Evolutionary conservation across 2,329 filamentous ascomycete species (phyloP), one percentile per base, ranked within the genome.

Genomic region (Tolypocladium guangdongense): DNA sequence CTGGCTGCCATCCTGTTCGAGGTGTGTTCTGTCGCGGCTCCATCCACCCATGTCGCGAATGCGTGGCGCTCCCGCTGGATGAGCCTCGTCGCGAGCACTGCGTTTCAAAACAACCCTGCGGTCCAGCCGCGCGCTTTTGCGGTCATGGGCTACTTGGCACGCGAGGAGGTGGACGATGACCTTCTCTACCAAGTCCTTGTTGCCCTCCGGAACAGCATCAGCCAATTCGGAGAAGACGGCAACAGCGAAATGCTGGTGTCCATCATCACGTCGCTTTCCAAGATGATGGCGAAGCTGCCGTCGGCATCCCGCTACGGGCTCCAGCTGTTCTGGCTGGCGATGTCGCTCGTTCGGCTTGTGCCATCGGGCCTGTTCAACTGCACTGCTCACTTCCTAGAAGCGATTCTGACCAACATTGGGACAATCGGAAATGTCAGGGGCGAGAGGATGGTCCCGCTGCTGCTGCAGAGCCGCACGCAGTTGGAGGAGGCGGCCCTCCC

Each of bases 161-260:
- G 82, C n/a, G 83, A 87, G 62, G 83, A 87, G 63, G 83, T 87
- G 2, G 84, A 87, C 52, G 84, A 87, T 58, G 84, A 87, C 62
- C 71, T 87, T 4, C 74, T 87, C 2, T 87, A 87, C 62, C 84
- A 87, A 64, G 83, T 87, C 22, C 74, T 87, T 3, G 84, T 87
- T 32, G 82, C 84, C 18, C 71, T 87, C 18, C 77, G 83, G 49
- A 83, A 78, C 57, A 84, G 83, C 59, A 76, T 87, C 18, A 71
- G 74, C n/a, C 77, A 83, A 32, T 86, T 84, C 61, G 77, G 79
- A 46, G 82, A 85, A 54, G 82, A 84, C 53, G 77, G 74, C 54
- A 83, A 80, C 61, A 81, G 76, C 57, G 84, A 87, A 60, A 85
- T 87, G 82, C 74, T 87, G 33, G 77, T 85, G 36, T 80, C 83